Conservation (phyloP, 169 alveolate genomes). For the Plasmodium yoelii region DNA sequence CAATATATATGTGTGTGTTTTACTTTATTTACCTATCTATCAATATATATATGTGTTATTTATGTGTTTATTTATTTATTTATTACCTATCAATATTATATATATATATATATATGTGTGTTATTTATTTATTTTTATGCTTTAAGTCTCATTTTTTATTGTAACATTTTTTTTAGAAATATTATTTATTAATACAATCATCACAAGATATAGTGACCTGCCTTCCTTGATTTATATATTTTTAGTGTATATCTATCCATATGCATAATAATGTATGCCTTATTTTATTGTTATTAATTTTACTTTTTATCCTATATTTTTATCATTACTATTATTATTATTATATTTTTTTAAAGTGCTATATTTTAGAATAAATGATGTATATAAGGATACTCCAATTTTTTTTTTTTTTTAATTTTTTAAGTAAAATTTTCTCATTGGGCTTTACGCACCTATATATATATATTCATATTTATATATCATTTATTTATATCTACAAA, state of each 20-base stretch:
- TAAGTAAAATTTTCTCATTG: too few species aligned
- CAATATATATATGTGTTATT: slow-evolving; percentile 2
- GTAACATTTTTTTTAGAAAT: slow-evolving; percentile 46
- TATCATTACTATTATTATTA: too few species aligned
- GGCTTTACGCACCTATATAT: too few species aligned
- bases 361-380: too few species aligned
- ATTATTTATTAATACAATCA: slow-evolving; percentile 16
- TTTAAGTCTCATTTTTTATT: slow-evolving; percentile 54
- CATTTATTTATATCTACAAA: too few species aligned
- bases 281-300: slow-evolving; percentile 67
- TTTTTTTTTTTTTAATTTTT: too few species aligned
- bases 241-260: slow-evolving; percentile 16
- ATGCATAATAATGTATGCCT: slow-evolving; percentile 7
- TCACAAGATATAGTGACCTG: slow-evolving; percentile 14
- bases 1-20: neutral
- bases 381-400: too few species aligned
- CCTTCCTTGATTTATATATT: slow-evolving; percentile 22
- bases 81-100: neutral
- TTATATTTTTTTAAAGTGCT: too few species aligned
- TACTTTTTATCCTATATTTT: neutral
- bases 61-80: slow-evolving; percentile 2
- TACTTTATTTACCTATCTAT: neutral
- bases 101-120: neutral
- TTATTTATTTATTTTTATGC: slow-evolving; percentile 2
- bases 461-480: too few species aligned